Evolutionary conservation across 805 yeast species (phyloP).

Genomic region (Barnettozyma pratensis): DNA sequence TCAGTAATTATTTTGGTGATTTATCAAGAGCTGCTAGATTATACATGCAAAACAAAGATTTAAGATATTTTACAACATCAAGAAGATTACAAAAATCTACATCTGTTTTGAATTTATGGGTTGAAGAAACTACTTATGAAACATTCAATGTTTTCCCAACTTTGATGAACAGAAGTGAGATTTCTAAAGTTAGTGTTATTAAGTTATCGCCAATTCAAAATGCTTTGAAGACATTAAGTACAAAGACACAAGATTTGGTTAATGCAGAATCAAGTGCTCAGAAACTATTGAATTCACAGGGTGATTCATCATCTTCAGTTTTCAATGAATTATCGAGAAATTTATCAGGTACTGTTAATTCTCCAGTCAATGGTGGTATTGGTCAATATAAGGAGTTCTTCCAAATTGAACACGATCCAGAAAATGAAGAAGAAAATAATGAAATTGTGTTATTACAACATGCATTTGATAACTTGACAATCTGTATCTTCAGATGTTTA

Average conservation of each 20-base stretch:
- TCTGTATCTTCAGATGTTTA: slow-evolving; percentile 61
- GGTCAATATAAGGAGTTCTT: slow-evolving; percentile 75
- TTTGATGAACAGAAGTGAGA: slow-evolving; percentile 77
- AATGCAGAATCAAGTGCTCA: slow-evolving; percentile 59
- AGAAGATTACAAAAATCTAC: slow-evolving; percentile 71
- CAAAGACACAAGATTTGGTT: slow-evolving; percentile 67
- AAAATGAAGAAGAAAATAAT: slow-evolving; percentile 21
- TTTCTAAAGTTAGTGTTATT: slow-evolving; percentile 41
- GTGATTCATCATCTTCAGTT: slow-evolving; percentile 40
- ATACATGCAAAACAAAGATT: slow-evolving; percentile 69
- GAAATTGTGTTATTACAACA: slow-evolving; percentile 27
- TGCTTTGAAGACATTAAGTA: slow-evolving; percentile 62
- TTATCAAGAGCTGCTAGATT: slow-evolving; percentile 56
- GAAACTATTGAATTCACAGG: slow-evolving; percentile 41
- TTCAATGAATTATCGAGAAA: slow-evolving; percentile 66
- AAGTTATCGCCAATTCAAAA: slow-evolving; percentile 80
- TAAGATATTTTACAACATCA: slow-evolving; percentile 63
- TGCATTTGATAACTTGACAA: slow-evolving; percentile 65
- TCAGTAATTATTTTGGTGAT: slow-evolving; percentile 34
- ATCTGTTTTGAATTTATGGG: slow-evolving; percentile 75
- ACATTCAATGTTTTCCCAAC: slow-evolving; percentile 80
- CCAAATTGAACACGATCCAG: slow-evolving; percentile 29
- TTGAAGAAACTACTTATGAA: slow-evolving; percentile 78
- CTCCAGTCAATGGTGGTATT: slow-evolving; percentile 92
- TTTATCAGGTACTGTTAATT: slow-evolving; percentile 80